Evolutionary conservation across 2,329 filamentous ascomycete genomes (phyloP), one percentile per base, ranked within the genome.

Genomic region (Emmonsia crescens): DNA sequence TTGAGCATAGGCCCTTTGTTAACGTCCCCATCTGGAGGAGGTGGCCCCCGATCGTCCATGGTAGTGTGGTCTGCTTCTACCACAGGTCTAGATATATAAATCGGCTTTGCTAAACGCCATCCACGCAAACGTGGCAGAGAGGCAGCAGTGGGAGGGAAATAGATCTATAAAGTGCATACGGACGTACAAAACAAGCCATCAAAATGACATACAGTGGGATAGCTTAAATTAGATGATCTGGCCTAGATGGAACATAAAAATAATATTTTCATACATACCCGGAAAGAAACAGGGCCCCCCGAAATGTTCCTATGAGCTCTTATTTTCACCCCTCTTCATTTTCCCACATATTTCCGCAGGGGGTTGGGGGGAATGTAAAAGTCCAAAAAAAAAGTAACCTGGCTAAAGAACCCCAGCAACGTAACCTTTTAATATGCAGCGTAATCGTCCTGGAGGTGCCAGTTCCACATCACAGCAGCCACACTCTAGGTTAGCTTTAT

Each of bases 21-120:
- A 16, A 62, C 59, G 31, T 63, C 61, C 31, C 61, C 63, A 60
- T 64, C 63, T 40, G 60, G 60, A 33, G 62, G 54, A 31, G 52
- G 52, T 12, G 54, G 54, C 8, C 54, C 54, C 36, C 4, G 54
- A 56, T 56, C 33, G n/a, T 38, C 31, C 54, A 56, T 56, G 21
- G 36, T 27, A 40, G n/a, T 40, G 36, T 40, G 5, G 9, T 24
- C 24, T 24, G n/a, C 10, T 38, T 56, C 33, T 42, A 40, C 19
- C 54, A 38, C 33, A 24, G 12, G 54, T 24, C 54, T 14, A 56
- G 6, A 9, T 24, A 16, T 14, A 27, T 40, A 31, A 38, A 9
- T 4, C 24, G 33, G 4, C 54, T 56, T 14, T 56, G 33, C 6
- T n/a, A 42, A 56, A 38, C 36, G 33, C 36, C 54, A 56, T 56